phyloP scores from a whole-genome alignment of 2,329 filamentous ascomycete genomes.

The Lachnellula willkommii region DNA sequence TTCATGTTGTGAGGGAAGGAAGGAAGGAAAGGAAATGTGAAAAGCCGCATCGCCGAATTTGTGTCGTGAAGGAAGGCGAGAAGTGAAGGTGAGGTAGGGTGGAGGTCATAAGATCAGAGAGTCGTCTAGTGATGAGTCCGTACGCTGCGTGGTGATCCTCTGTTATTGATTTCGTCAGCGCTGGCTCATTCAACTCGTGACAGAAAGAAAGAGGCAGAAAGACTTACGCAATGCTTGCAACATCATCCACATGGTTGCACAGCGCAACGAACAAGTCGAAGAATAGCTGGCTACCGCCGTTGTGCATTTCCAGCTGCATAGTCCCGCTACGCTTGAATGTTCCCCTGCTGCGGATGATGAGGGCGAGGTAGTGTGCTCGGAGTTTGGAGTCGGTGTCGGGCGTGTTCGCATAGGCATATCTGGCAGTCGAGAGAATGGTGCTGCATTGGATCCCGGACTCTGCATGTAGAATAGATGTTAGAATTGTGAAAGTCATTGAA shows the following conservation, averaged over 20 bases:
- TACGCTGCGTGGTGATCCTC: constrained; percentile 29
- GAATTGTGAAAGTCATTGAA: not conserved
- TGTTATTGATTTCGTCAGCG: constrained; percentile 7
- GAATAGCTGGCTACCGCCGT: constrained; percentile 80
- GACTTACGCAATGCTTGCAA: constrained; percentile 67
- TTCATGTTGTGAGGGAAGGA: constrained; percentile 3
- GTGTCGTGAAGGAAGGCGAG: constrained; percentile 4
- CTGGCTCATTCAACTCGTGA: not conserved
- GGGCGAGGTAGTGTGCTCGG: constrained; percentile 92
- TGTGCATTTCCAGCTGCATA: constrained; percentile 98
- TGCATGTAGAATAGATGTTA: not conserved
- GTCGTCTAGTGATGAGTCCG: constrained; percentile 24
- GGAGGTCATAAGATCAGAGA: constrained; percentile 1
- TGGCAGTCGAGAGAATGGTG: constrained; percentile 84
- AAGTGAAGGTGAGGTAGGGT: not conserved
- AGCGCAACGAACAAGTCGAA: constrained; percentile 98
- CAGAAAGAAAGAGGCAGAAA: constrained; percentile 8
- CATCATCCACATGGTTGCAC: constrained; percentile 97
- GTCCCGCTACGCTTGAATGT: constrained; percentile 98
- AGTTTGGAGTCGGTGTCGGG: constrained; percentile 87
- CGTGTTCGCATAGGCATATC: constrained; percentile 93
- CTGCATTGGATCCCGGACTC: constrained; percentile 73
- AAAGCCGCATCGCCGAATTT: constrained; percentile 1
- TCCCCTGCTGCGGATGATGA: constrained; percentile 95
- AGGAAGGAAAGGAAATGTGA: not conserved